Conservation (phyloP, 495 filamentous ascomycete genomes). For the Xylaria palmicola region DNA sequence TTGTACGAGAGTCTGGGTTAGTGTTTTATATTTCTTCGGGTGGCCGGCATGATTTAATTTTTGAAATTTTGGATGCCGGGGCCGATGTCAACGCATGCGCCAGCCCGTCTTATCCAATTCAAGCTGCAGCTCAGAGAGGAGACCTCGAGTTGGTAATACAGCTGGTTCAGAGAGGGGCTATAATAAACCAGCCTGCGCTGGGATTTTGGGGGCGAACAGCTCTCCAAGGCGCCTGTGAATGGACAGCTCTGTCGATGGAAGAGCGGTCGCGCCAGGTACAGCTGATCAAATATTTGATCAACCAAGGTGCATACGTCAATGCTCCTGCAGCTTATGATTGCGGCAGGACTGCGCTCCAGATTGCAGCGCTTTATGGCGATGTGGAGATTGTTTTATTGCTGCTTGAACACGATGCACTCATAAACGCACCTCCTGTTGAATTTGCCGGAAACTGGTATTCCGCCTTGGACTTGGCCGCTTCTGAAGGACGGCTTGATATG, state of each 20-base stretch:
- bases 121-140: constrained; percentile 11
- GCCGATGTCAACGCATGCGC: constrained; percentile 14
- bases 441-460: background rate
- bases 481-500: constrained; percentile 15
- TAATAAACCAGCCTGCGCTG: constrained; percentile 12
- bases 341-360: constrained; percentile 11
- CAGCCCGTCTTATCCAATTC: background rate
- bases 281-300: constrained; percentile 13
- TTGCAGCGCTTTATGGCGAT: background rate
- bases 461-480: constrained; percentile 12
- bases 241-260: background rate
- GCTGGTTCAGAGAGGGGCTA: constrained; percentile 20
- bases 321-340: background rate
- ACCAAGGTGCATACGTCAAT: constrained; percentile 15
- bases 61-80: background rate
- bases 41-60: constrained; percentile 3
- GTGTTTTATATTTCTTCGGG: background rate
- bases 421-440: constrained; percentile 11
- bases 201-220: background rate
- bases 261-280: background rate
- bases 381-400: constrained; percentile 19
- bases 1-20: background rate
- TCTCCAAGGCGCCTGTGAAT: constrained; percentile 13
- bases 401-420: constrained; percentile 18
- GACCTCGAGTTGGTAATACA: constrained; percentile 14